Evolutionary conservation across 164 flowering plant genomes (phyloP).

Genomic region (Macadamia tetraphylla): DNA sequence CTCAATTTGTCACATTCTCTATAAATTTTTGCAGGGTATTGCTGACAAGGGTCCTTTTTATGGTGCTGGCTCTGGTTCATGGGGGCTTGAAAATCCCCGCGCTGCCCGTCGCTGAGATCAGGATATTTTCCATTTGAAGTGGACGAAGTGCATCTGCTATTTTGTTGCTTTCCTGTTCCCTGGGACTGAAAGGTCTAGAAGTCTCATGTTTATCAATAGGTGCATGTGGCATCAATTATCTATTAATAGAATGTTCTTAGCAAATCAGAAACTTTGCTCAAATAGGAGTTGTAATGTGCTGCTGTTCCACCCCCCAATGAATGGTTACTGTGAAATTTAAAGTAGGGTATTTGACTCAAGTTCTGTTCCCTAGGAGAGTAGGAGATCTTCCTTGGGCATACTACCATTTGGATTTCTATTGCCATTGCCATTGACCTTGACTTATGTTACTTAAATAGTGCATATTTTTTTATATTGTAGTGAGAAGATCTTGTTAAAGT

Average conservation of each 20-base stretch:
- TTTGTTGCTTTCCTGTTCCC: slow-evolving; percentile 13
- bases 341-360: background rate
- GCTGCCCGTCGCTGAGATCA: slow-evolving; percentile 52
- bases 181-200: slow-evolving; percentile 20
- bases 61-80: slow-evolving; percentile 58
- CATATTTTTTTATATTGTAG: background rate
- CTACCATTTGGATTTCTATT: background rate
- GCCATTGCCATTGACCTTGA: background rate
- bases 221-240: slow-evolving; percentile 27
- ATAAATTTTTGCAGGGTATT: slow-evolving; percentile 42
- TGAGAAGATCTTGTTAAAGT: background rate
- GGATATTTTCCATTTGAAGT: slow-evolving; percentile 8
- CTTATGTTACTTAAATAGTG: background rate
- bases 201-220: slow-evolving; percentile 23
- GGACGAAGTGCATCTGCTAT: slow-evolving; percentile 1
- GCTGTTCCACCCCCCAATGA: slow-evolving; percentile 1
- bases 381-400: background rate
- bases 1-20: slow-evolving; percentile 1
- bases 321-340: background rate
- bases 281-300: slow-evolving; percentile 13
- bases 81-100: slow-evolving; percentile 66
- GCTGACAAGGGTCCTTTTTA: slow-evolving; percentile 59
- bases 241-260: slow-evolving; percentile 25
- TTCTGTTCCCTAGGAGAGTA: background rate
- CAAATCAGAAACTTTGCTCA: slow-evolving; percentile 14